phyloP scores from a whole-genome alignment of 83 land plant species.

The Thuja plicata region DNA sequence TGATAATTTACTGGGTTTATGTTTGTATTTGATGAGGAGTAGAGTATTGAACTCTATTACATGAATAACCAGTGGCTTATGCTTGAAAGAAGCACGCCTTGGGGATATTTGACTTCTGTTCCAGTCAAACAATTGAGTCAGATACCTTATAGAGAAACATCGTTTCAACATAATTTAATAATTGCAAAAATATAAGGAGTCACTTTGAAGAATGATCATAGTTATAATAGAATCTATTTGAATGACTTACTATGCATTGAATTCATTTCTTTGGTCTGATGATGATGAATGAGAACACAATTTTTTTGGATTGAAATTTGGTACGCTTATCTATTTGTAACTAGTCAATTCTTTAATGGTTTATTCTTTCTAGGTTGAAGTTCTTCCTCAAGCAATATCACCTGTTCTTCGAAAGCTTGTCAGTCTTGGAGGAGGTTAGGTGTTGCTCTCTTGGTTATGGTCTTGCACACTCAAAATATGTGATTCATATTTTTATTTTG shows the following conservation, averaged over 20 bases:
- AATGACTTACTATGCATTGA: neutral
- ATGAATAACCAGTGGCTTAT: neutral
- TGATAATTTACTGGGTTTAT: neutral
- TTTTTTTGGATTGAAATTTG: conserved; percentile 8
- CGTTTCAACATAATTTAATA: neutral
- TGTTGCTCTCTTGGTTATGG: neutral
- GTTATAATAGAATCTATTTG: neutral
- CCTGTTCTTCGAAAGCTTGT: conserved; percentile 61
- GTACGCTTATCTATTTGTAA: neutral
- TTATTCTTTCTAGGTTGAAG: conserved; percentile 46
- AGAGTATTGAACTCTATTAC: neutral
- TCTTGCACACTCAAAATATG: neutral
- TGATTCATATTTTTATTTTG: neutral
- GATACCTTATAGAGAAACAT: neutral
- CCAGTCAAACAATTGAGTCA: neutral
- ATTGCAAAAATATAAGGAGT: neutral
- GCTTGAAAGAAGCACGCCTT: neutral
- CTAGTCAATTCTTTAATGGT: neutral
- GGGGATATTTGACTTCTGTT: neutral
- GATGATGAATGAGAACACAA: neutral
- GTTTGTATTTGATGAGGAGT: neutral
- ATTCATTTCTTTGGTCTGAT: neutral
- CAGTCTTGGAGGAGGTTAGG: conserved; percentile 51
- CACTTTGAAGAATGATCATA: neutral
- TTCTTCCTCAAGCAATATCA: conserved; percentile 57